These are phyloP conservation scores for Heimioporus sp. DNA, from an alignment of 768 basidiomycete species.

Conservation along the genomic window DNA sequence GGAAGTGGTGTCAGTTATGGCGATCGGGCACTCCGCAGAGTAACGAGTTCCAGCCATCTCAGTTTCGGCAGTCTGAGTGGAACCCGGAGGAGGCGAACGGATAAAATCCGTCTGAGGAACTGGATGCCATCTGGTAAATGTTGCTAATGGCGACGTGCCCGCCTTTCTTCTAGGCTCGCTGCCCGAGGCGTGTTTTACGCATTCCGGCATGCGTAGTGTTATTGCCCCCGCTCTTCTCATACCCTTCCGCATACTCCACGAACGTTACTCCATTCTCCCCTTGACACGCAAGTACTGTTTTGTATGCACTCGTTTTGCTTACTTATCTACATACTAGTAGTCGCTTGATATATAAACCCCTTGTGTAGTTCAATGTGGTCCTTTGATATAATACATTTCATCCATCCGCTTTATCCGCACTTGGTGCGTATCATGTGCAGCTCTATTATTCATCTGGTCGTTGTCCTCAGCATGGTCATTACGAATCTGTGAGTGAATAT, in stretches of 20 bases:
- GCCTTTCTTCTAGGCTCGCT: neutral
- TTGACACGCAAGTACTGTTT: constrained; percentile 8
- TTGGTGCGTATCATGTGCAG: neutral
- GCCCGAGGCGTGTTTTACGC: constrained; percentile 16
- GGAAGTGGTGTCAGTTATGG: constrained; percentile 97
- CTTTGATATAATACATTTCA: neutral
- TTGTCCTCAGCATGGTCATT: neutral
- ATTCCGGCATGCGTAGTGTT: neutral
- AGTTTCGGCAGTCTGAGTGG: constrained; percentile 82
- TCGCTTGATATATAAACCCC: constrained; percentile 20
- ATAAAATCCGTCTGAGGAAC: constrained; percentile 57
- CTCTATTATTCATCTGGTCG: neutral
- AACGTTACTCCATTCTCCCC: constrained; percentile 4
- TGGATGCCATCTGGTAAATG: constrained; percentile 67
- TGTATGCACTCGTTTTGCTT: constrained; percentile 14
- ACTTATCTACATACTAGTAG: constrained; percentile 17
- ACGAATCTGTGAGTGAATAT: constrained; percentile 1
- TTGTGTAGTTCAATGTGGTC: constrained; percentile 9
- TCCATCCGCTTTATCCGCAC: neutral
- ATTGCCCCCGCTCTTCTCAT: constrained; percentile 17
- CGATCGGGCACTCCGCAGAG: constrained; percentile 86
- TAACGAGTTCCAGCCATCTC: constrained; percentile 86
- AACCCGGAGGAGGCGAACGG: constrained; percentile 54
- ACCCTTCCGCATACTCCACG: constrained; percentile 22
- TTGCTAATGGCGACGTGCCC: constrained; percentile 43